A percentile compares a stretch with the other conserved stretches of the same genome.
phyloP scores from a whole-genome alignment of 2,329 filamentous ascomycete genomes.

The Aspergillus pseudonomiae region DNA sequence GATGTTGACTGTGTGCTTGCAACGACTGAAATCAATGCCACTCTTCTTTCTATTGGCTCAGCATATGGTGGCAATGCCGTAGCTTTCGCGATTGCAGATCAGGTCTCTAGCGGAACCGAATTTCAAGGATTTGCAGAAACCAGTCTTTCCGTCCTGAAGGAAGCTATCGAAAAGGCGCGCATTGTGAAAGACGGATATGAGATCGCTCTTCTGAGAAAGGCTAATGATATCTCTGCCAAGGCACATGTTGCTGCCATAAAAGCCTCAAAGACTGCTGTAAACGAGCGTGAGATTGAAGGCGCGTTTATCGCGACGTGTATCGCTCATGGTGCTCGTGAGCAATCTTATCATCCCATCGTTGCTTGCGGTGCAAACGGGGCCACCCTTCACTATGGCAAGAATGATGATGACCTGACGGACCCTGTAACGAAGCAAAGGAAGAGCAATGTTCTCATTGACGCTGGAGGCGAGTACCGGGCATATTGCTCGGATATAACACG shows the following conservation, averaged over 20 bases:
- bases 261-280: slow-evolving; percentile 64
- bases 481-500: slow-evolving; percentile 92
- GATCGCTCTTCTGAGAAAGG: slow-evolving; percentile 76
- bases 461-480: slow-evolving; percentile 79
- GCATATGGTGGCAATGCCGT: slow-evolving; percentile 48
- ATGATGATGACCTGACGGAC: slow-evolving; percentile 71
- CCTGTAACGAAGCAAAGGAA: slow-evolving; percentile 45
- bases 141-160: slow-evolving; percentile 62
- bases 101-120: slow-evolving; percentile 71
- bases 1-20: slow-evolving; percentile 79
- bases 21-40: slow-evolving; percentile 74
- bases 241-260: slow-evolving; percentile 76
- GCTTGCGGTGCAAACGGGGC: slow-evolving; percentile 81
- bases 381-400: slow-evolving; percentile 83
- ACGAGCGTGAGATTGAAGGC: slow-evolving; percentile 83
- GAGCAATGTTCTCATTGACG: slow-evolving; percentile 81
- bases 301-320: slow-evolving; percentile 74
- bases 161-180: slow-evolving; percentile 77
- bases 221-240: slow-evolving; percentile 75
- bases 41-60: slow-evolving; percentile 57
- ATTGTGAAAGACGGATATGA: slow-evolving; percentile 87
- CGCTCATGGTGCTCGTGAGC: slow-evolving; percentile 70
- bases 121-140: slow-evolving; percentile 71
- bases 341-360: slow-evolving; percentile 88
- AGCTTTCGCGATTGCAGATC: slow-evolving; percentile 76